A percentile compares a stretch with the other conserved stretches of the same genome.
Evolutionary conservation across 2,329 filamentous ascomycete genomes (phyloP).

Genomic region (Corinectria fuckeliana): DNA sequence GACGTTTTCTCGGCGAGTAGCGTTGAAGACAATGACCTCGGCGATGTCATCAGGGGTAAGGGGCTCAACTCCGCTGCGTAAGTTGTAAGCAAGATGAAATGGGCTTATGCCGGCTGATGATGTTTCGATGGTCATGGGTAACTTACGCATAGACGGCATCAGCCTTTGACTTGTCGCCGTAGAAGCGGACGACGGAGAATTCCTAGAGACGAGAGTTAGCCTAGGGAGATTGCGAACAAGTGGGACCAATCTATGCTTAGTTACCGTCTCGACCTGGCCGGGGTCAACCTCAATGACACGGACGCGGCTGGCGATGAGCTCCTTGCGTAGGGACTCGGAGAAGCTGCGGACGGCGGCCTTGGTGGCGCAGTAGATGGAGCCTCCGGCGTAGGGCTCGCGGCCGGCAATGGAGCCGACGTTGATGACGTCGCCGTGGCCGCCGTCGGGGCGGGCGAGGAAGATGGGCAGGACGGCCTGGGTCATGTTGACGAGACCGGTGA

Average conservation of each 20-base stretch:
- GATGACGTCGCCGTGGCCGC: constrained; percentile 90
- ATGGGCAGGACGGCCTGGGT: constrained; percentile 88
- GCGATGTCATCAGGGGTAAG: constrained; percentile 91
- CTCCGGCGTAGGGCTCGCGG: constrained; percentile 82
- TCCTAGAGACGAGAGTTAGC: constrained; percentile 56
- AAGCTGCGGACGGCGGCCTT: constrained; percentile 89
- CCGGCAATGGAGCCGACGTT: constrained; percentile 91
- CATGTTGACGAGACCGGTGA: constrained; percentile 94
- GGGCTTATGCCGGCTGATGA: background rate
- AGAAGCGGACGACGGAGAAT: constrained; percentile 87
- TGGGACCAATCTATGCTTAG: background rate
- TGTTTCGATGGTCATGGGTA: background rate
- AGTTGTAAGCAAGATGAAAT: constrained; percentile 2
- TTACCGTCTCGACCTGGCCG: constrained; percentile 87
- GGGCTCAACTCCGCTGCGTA: constrained; percentile 72
- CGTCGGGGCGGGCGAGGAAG: constrained; percentile 77
- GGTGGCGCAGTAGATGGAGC: constrained; percentile 90
- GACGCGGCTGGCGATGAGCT: constrained; percentile 81
- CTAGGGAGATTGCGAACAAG: background rate
- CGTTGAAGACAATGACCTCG: constrained; percentile 86
- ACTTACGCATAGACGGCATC: constrained; percentile 85
- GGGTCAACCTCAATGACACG: constrained; percentile 89
- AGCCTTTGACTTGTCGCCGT: constrained; percentile 87
- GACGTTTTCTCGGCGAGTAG: constrained; percentile 85
- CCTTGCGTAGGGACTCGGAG: constrained; percentile 81